Base-by-base conservation (phyloP, 441 rosid species). In the Metrosideros polymorpha region DNA sequence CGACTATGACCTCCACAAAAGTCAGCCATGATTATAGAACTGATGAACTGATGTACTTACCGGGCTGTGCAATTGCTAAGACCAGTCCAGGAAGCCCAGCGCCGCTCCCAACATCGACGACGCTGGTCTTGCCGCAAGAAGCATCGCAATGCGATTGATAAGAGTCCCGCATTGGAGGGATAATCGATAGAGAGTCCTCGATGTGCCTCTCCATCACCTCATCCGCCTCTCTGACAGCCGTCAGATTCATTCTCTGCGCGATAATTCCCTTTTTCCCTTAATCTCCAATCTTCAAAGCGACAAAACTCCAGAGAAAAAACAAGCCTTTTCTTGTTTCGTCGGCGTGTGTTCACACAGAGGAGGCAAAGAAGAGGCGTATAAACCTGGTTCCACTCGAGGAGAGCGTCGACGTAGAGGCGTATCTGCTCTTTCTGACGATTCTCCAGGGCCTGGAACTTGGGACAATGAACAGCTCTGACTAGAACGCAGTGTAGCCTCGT, bases 311-410 rank as follows among this genome's bases (percentile, higher is more conserved):
- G 83, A 14, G 63, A 59, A 82, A 47, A 52, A 45, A 25, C n/a
- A 75, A 19, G 54, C 50, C 27, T 42, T 22, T 75, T 12, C 50
- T 47, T 3, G 84, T 12, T 35, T 71, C 1, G 79, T 1, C 4
- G 79, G n/a, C 8, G 9, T 5, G 4, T 19, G 47, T 22, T 35
- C 0, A n/a, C 4, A 9, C 27, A 57, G 15, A 66, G 52, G 59
- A 30, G 42, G 86, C 71, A 57, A 87, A 12, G 83, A 59, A 84
- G 59, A 66, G 63, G 19, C 59, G 2, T 0, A 12, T 2, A 83
- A 83, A 96, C 97, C 97, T 94, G 95, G 93, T 97, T 97, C 98
- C 97, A 96, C 24, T 94, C 92, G 27, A 94, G 97, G 85, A 95
- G 95, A 12, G 96, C 86, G 45, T 94, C 95, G 14, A 97, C 92